Base-by-base conservation (phyloP, 306 rosid species). In the Castanospermum australe region DNA sequence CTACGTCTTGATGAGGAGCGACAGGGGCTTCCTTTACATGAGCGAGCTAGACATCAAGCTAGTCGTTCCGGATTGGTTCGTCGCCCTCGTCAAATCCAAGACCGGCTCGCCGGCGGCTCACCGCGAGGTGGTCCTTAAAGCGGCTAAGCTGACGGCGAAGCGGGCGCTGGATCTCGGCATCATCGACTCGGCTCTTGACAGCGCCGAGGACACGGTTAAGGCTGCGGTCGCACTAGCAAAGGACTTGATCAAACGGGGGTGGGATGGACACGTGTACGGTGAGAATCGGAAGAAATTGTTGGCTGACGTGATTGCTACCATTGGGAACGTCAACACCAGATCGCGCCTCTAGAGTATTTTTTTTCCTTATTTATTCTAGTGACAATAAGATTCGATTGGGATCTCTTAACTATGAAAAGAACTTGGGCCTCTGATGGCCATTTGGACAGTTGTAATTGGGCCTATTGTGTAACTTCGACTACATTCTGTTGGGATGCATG, bases 251-350 rank as follows among this genome's bases (percentile, higher is more conserved):
- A 85, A 61, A 33, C 78, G 84, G 73, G 90, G 78, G 0, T 92
- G 98, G 97, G 82, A 89, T 22, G 97, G 97, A 63, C 84, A 79
- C 79, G 93, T 84, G 83, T 94, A 92, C 86, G 97, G 81, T 68
- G 71, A 67, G 77, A 94, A 75, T 72, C 82, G 97, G 45, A 80
- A 62, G 87, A 67, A 5, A 2, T 13, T 89, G 80, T 25, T 90
- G 50, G 33, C 60, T 4, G 79, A 76, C 32, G 85, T 82, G 2
- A 36, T 94, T 63, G 77, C 57, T 2, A 76, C 78, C 50, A 80
- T 87, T 48, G 77, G 84, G 0, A 67, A 54, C 17, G 8, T 2
- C 10, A 21, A 55, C 32, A 21, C 48, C 1, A 13, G 55, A 50
- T 82, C 94, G 8, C 57, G 84, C 1, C 84, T 94, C 10, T 94